Evolutionary conservation across 2,329 filamentous ascomycete genomes (phyloP).

Genomic region (Tothia fuscella): DNA sequence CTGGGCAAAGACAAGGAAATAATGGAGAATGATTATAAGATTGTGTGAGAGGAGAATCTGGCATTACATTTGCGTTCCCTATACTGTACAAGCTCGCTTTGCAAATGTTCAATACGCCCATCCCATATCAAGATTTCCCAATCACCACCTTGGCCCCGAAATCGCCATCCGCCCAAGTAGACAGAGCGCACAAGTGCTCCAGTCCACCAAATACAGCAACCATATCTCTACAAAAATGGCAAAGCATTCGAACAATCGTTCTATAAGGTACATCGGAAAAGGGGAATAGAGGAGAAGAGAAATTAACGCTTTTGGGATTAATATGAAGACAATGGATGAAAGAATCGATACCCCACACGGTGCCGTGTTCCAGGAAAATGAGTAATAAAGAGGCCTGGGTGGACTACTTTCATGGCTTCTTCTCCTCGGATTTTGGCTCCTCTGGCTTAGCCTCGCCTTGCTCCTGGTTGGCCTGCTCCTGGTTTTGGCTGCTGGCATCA

Average conservation of each 20-base stretch:
- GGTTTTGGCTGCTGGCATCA: conserved; percentile 43
- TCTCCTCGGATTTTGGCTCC: conserved; percentile 47
- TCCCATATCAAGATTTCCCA: conserved; percentile 1
- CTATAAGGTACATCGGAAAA: conserved; percentile 12
- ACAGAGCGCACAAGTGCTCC: background rate
- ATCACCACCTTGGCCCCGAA: conserved; percentile 1
- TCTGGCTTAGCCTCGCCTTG: conserved; percentile 30
- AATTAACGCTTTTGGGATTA: conserved; percentile 8
- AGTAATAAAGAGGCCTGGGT: too few species aligned
- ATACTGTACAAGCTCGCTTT: conserved; percentile 7
- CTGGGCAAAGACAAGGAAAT: too few species aligned
- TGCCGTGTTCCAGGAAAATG: too few species aligned
- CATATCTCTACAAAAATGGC: too few species aligned
- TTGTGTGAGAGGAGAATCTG: conserved; percentile 13
- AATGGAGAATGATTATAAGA: too few species aligned
- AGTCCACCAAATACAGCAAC: background rate
- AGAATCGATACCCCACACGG: background rate
- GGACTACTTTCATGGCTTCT: conserved; percentile 47
- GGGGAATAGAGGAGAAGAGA: conserved; percentile 6
- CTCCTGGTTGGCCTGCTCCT: conserved; percentile 23
- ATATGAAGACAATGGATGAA: conserved; percentile 21
- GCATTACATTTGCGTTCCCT: conserved; percentile 11
- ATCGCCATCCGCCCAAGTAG: conserved; percentile 1
- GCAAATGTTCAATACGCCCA: background rate
- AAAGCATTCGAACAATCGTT: background rate